These are phyloP conservation scores for Pichia occidentalis DNA, from an alignment of 805 yeast genomes.

Conservation along the genomic window DNA sequence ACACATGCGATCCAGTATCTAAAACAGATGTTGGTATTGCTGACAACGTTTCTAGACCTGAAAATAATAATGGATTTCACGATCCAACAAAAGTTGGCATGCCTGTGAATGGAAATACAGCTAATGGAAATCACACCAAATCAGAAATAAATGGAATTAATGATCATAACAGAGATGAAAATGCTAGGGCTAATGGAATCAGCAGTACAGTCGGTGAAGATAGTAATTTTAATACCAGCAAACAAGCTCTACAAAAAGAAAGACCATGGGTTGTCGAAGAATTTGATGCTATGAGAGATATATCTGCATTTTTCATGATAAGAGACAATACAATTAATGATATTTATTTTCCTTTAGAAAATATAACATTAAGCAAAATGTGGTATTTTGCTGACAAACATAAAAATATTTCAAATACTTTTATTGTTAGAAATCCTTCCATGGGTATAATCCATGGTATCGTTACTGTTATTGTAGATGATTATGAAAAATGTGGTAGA, in stretches of 20 bases:
- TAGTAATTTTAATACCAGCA: no score
- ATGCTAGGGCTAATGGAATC: no score
- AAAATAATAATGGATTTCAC: no score
- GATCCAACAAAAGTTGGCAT: no score
- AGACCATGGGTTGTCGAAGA: constrained; percentile 53
- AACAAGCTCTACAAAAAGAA: constrained; percentile 15
- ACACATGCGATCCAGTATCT: no score
- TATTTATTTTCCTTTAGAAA: constrained; percentile 6
- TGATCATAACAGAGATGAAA: no score
- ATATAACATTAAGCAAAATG: constrained; percentile 6
- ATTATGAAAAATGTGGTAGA: constrained; percentile 33
- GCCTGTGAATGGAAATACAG: no score
- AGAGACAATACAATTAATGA: constrained; percentile 28
- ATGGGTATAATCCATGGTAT: constrained; percentile 50
- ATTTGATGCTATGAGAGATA: constrained; percentile 43
- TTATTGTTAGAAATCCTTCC: constrained; percentile 52
- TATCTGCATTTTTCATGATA: constrained; percentile 41
- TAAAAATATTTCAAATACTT: constrained; percentile 36
- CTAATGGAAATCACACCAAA: no score
- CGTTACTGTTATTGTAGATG: constrained; percentile 46
- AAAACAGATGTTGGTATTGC: no score
- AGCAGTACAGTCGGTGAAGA: no score
- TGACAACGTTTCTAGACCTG: no score
- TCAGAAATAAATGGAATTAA: no score
- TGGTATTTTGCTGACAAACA: constrained; percentile 16